Conservation (phyloP, 768 basidiomycete genomes). For the Tylopilus sp. region DNA sequence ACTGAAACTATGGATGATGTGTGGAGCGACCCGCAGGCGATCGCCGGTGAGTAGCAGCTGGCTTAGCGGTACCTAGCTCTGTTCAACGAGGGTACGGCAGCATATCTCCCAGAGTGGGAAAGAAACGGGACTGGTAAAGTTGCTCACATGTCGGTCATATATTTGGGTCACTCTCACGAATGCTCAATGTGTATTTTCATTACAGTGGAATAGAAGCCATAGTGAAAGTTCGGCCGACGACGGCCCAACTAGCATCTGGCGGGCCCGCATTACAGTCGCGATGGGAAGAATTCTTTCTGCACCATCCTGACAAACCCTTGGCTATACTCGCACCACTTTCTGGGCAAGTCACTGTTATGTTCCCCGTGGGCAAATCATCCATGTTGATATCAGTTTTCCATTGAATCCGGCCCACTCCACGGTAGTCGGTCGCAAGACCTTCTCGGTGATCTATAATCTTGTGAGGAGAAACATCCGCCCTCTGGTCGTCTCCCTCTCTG, state of each 20-base stretch:
- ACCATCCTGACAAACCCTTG: constrained; percentile 55
- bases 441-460: constrained; percentile 13
- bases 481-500: background rate
- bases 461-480: background rate
- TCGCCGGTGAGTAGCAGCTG: constrained; percentile 34
- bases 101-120: constrained; percentile 30
- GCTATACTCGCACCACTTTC: constrained; percentile 39
- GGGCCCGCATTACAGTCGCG: constrained; percentile 13
- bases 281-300: constrained; percentile 52
- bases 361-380: background rate
- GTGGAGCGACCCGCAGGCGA: constrained; percentile 35
- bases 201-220: too few species aligned
- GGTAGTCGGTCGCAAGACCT: constrained; percentile 24
- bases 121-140: constrained; percentile 44
- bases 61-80: too few species aligned
- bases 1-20: constrained; percentile 48
- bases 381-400: constrained; percentile 19
- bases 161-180: constrained; percentile 31
- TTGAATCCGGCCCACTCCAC: constrained; percentile 12
- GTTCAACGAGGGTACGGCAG: too few species aligned
- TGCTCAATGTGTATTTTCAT: too few species aligned
- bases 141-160: constrained; percentile 46
- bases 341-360: constrained; percentile 32
- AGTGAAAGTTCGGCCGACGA: too few species aligned
- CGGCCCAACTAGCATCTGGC: too few species aligned